Percentiles rank a stretch among this genome's conserved stretches.
Evolutionary conservation across 306 rosid genomes (phyloP).

Genomic region (Acacia crassicarpa): DNA sequence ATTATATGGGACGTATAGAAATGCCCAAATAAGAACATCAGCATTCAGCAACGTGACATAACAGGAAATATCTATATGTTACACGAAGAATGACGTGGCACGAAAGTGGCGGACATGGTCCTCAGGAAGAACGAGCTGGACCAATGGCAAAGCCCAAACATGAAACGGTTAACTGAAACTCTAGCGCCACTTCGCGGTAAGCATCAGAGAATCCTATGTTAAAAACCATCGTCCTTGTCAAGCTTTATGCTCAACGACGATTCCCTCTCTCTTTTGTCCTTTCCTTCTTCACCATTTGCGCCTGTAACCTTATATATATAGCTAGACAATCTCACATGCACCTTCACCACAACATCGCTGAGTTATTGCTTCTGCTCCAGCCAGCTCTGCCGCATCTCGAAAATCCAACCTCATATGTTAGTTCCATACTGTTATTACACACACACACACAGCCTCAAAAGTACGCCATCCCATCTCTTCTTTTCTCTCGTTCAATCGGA

Average conservation of each 20-base stretch:
- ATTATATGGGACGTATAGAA: not conserved
- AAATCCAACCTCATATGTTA: not conserved
- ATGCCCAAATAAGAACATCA: not conserved
- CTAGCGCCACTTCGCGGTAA: not conserved
- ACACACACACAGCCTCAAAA: slow-evolving; percentile 26
- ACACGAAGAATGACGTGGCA: not conserved
- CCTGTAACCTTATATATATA: slow-evolving; percentile 23
- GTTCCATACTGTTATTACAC: not conserved
- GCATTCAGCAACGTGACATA: not conserved
- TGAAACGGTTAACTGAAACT: slow-evolving; percentile 19
- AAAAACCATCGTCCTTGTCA: not conserved
- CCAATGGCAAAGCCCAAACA: slow-evolving; percentile 28
- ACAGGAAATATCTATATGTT: not conserved
- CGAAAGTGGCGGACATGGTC: not conserved
- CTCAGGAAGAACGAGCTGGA: slow-evolving; percentile 16
- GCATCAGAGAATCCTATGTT: slow-evolving; percentile 33
- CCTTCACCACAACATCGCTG: slow-evolving; percentile 13
- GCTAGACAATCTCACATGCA: slow-evolving; percentile 17
- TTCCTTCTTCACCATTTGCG: slow-evolving; percentile 13
- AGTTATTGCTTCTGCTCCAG: not conserved
- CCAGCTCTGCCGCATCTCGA: slow-evolving; percentile 23
- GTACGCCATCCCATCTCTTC: slow-evolving; percentile 28
- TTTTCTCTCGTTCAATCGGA: slow-evolving; percentile 15
- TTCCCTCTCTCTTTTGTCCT: slow-evolving; percentile 29
- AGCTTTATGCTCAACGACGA: not conserved